These are phyloP conservation scores for Arthrinium puccinioides DNA, from an alignment of 2,329 filamentous ascomycete species.

Conservation along the genomic window DNA sequence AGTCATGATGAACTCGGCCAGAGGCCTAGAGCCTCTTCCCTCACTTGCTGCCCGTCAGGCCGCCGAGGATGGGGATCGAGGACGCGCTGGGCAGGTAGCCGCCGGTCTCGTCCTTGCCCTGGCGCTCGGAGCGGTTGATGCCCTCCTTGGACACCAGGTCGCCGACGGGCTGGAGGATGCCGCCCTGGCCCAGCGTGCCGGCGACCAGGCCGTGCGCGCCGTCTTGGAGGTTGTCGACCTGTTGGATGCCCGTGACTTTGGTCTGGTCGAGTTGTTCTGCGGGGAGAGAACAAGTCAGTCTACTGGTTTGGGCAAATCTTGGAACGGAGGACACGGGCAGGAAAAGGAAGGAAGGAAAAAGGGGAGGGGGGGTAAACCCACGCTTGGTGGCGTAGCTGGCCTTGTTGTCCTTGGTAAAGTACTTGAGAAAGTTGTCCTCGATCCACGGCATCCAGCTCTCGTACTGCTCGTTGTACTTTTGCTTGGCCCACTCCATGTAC, in stretches of 20 bases:
- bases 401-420: slow-evolving; percentile 73
- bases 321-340: not conserved
- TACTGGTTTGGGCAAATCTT: not conserved
- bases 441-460: slow-evolving; percentile 72
- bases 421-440: slow-evolving; percentile 64
- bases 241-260: slow-evolving; percentile 60
- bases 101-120: slow-evolving; percentile 56
- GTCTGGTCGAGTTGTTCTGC: slow-evolving; percentile 60
- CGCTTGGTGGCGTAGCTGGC: slow-evolving; percentile 63
- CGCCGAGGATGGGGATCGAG: slow-evolving; percentile 23
- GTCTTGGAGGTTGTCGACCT: slow-evolving; percentile 63
- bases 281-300: not conserved
- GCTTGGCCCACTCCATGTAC: slow-evolving; percentile 49
- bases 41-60: not conserved
- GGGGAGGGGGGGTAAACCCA: slow-evolving; percentile 21
- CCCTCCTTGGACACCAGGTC: slow-evolving; percentile 57
- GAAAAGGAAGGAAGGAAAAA: not conserved
- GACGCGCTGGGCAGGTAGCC: slow-evolving; percentile 29
- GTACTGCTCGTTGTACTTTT: slow-evolving; percentile 65
- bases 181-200: slow-evolving; percentile 61
- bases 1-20: no score
- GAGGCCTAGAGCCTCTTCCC: no score
- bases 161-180: slow-evolving; percentile 56
- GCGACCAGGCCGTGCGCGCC: slow-evolving; percentile 55
- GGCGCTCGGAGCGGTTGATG: slow-evolving; percentile 56